Evolutionary conservation across 495 filamentous ascomycete species (phyloP), one percentile per base, ranked within the genome.

Genomic region (Daldinia bambusicola): DNA sequence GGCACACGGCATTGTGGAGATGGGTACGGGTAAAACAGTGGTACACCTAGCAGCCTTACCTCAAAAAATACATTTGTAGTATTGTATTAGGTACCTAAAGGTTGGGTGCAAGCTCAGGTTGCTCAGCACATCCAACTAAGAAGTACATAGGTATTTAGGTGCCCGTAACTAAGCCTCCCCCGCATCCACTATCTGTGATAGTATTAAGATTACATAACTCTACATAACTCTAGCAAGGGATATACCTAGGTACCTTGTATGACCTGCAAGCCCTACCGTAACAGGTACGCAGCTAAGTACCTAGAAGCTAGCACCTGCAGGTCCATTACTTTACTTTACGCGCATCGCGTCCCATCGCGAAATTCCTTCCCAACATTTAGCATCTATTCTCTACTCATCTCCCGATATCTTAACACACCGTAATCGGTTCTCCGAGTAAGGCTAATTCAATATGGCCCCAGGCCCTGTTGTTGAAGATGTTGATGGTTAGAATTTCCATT

Each of bases 381-480:
- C 43, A 69, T 26, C n/a, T n/a, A 50, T 40, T 10, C 40, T 22
- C 16, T 22, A 13, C 48, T 31, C 16, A 32, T 16, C 40, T 32
- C 40, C 31, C 41, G 26, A 18, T 41, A 55, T 20, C 18, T 12
- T 14, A 41, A 22, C 7, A 60, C 9, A 16, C n/a, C 41, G 22
- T 32, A 61, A 38, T 40, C 20, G 3, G 58, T 66, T 32, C 37
- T 58, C 18, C 32, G 18, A 13, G 13, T 22, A 61, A 63, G 4
- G 6, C 30, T 13, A 38, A 59, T 58, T 62, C 52, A 71, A 62
- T 48, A 85, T 85, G 83, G 78, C 80, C 41, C 80, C 81, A 52
- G 78, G 75, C 22, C 82, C 82, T 16, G 78, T 86, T 43, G 83
- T 81, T 31, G 85, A 87, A 50, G 84, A 87, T 56, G 79, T 83